Base-by-base conservation (phyloP, 257 asterid genomes). In the Solanum pennellii region DNA sequence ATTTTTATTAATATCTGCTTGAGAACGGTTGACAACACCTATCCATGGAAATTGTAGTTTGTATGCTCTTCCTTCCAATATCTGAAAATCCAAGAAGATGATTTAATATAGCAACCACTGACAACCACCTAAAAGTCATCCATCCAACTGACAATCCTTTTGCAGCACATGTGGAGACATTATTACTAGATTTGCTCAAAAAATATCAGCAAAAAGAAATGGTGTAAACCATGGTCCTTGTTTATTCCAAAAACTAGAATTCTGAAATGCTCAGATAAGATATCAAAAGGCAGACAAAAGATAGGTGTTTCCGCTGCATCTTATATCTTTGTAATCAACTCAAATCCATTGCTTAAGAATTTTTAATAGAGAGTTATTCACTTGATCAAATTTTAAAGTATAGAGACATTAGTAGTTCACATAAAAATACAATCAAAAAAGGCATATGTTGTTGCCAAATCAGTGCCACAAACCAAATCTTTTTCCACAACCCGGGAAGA, bases 31-130 rank as follows among this genome's bases (percentile, higher is more conserved):
- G 77, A 97, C 98, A 65, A 97, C 99, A 90, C 99, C 99, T 41
- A 97, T 96, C 99, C 99, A 96, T 14, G 98, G 99, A 92, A 93
- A 96, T 93, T 96, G 99, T 89, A 97, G 94, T 92, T 92, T 94
- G 85, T 93, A 97, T 37, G 98, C 89, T 90, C 89, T 93, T 89
- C 99, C 99, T 93, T 97, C 99, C 96, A 97, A 88, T 18, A 97
- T 97, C 99, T 97, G 89, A 85, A 87, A 66, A 89, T 85, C 49
- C 88, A 91, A 25, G 85, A 79, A 88, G 45, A 82, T 82, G 85
- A 31, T 29, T 79, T 82, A 82, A 82, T 37, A 82, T 31, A 45
- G 33, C 42, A 18, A 49, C 45, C 69, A 79, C 31, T 9, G 65
- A 3, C 66, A 79, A 49, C 65, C 85, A 49, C 83, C 60, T 76